Percentiles rank a stretch among this genome's conserved stretches.
phyloP scores from a whole-genome alignment of 2,329 filamentous ascomycete genomes.

The Aureobasidium zeae region DNA sequence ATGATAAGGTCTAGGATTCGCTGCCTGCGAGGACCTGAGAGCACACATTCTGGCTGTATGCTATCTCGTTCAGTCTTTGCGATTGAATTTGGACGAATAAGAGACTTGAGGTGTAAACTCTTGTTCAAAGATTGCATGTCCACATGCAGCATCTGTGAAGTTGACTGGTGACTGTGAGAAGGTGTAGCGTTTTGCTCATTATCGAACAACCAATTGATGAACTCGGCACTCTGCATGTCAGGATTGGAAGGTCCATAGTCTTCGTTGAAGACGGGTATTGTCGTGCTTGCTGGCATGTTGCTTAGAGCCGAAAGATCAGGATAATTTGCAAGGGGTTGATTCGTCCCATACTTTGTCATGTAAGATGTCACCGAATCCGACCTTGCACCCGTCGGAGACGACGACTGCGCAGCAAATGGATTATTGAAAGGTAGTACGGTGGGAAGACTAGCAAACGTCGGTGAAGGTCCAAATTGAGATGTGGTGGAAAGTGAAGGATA shows the following conservation, averaged over 20 bases:
- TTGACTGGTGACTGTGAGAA: neutral
- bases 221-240: slow-evolving; percentile 19
- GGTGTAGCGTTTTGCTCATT: slow-evolving; percentile 12
- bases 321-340: neutral
- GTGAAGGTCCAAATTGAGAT: neutral
- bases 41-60: slow-evolving; percentile 5
- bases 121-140: neutral
- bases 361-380: slow-evolving; percentile 14
- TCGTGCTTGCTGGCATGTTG: neutral
- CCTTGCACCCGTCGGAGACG: neutral
- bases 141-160: neutral
- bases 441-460: neutral
- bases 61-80: slow-evolving; percentile 11
- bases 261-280: slow-evolving; percentile 83
- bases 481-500: neutral
- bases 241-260: slow-evolving; percentile 80
- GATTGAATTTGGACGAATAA: neutral
- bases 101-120: neutral
- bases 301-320: neutral
- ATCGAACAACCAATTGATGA: slow-evolving; percentile 23
- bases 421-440: neutral
- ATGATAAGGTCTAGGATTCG: slow-evolving; percentile 3
- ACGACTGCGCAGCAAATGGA: neutral
- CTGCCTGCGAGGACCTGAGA: slow-evolving; percentile 4
- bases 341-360: neutral